phyloP scores from a whole-genome alignment of 495 filamentous ascomycete genomes.

The Achaetomiella virescens region DNA sequence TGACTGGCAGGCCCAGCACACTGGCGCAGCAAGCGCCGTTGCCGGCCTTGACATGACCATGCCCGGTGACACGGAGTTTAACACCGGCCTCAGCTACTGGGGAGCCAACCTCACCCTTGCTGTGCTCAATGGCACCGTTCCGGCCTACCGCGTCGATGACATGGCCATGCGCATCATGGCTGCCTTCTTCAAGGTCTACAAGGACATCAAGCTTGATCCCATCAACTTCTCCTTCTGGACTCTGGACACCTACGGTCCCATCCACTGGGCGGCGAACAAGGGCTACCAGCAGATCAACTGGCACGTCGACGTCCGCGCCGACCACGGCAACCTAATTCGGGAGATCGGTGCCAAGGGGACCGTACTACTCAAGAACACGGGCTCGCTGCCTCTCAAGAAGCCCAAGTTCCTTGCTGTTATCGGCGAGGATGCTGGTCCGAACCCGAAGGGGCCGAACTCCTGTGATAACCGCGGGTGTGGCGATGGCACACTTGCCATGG shows the following conservation, averaged over 20 bases:
- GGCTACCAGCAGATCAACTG: constrained; percentile 68
- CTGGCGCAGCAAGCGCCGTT: constrained; percentile 67
- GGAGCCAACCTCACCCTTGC: constrained; percentile 77
- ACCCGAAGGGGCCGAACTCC: constrained; percentile 74
- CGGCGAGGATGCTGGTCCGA: constrained; percentile 75
- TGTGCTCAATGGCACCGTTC: constrained; percentile 84
- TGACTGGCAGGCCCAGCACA: constrained; percentile 84
- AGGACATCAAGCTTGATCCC: constrained; percentile 53
- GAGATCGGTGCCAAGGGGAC: constrained; percentile 69
- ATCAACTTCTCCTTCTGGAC: constrained; percentile 92
- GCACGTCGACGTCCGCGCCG: constrained; percentile 74
- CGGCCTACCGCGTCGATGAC: constrained; percentile 87
- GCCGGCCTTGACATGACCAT: constrained; percentile 94
- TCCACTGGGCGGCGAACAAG: constrained; percentile 54
- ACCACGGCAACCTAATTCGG: constrained; percentile 67
- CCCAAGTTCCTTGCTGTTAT: constrained; percentile 76
- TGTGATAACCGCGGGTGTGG: constrained; percentile 79
- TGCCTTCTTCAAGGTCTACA: constrained; percentile 84
- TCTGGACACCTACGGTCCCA: constrained; percentile 61
- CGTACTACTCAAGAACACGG: constrained; percentile 83
- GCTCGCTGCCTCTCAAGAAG: constrained; percentile 67
- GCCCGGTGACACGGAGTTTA: constrained; percentile 80
- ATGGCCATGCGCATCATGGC: constrained; percentile 92
- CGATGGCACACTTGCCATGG: constrained; percentile 85
- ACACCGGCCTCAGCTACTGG: constrained; percentile 70